These are phyloP conservation scores for Coriolopsis trogii DNA, from an alignment of 1,284 basidiomycete species.

Conservation along the genomic window DNA sequence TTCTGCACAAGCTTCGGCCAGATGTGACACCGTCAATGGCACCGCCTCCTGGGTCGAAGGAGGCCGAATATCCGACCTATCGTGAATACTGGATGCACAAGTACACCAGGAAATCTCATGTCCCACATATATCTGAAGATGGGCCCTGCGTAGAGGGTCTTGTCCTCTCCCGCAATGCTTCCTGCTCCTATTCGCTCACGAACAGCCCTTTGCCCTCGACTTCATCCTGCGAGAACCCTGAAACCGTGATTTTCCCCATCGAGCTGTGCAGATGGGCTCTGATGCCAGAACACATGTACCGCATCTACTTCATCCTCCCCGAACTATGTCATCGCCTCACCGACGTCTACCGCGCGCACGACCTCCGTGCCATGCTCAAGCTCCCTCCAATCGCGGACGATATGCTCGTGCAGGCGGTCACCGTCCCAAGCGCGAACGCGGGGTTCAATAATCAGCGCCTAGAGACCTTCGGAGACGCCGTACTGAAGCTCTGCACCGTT, in stretches of 20 bases:
- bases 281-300: constrained; percentile 49
- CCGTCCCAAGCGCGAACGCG: constrained; percentile 62
- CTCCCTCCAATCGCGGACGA: constrained; percentile 60
- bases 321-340: constrained; percentile 67
- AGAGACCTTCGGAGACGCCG: constrained; percentile 84
- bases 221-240: not conserved
- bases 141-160: constrained; percentile 64
- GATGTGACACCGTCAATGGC: constrained; percentile 67
- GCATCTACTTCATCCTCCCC: constrained; percentile 61
- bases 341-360: constrained; percentile 61
- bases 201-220: constrained; percentile 16
- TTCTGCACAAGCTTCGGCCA: constrained; percentile 57
- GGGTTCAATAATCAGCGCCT: constrained; percentile 80
- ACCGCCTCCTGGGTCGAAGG: constrained; percentile 52
- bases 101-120: constrained; percentile 51
- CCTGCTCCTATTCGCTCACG: constrained; percentile 47
- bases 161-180: constrained; percentile 43
- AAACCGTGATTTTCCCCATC: constrained; percentile 48
- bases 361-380: constrained; percentile 51
- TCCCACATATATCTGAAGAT: constrained; percentile 47
- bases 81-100: constrained; percentile 58
- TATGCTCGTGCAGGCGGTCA: constrained; percentile 71
- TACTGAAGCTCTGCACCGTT: constrained; percentile 75
- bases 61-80: constrained; percentile 53
- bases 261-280: constrained; percentile 53